These are phyloP conservation scores for Hypoxylon sp. DNA, from an alignment of 2,329 filamentous ascomycete species.

Conservation along the genomic window DNA sequence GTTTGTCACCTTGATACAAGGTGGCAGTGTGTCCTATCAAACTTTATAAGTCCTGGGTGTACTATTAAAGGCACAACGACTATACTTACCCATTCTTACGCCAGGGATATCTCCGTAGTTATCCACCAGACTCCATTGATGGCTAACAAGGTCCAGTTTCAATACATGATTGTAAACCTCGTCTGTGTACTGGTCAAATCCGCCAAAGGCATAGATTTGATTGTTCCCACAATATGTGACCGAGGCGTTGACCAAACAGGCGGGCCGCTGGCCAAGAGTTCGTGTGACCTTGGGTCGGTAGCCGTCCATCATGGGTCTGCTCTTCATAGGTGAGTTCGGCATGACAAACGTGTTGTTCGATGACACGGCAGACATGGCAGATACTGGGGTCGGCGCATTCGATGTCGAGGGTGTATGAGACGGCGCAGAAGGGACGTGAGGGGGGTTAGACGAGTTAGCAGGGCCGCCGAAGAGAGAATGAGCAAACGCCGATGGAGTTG, in stretches of 20 bases:
- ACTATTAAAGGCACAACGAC: conserved; percentile 19
- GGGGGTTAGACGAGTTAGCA: conserved; percentile 38
- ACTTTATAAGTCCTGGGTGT: conserved; percentile 12
- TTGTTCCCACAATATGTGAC: conserved; percentile 99
- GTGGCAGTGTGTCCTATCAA: conserved; percentile 88
- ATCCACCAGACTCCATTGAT: conserved; percentile 95
- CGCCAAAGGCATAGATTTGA: conserved; percentile 97
- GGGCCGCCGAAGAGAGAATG: conserved; percentile 54
- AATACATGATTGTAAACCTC: conserved; percentile 99
- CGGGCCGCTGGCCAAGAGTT: conserved; percentile 83
- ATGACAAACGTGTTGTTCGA: conserved; percentile 88
- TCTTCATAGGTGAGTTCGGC: conserved; percentile 84
- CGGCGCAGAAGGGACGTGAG: conserved; percentile 46
- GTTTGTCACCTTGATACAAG: conserved; percentile 91
- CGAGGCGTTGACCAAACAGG: conserved; percentile 96
- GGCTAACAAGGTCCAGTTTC: conserved; percentile 84
- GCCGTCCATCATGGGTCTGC: conserved; percentile 73
- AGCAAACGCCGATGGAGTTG: conserved; percentile 43
- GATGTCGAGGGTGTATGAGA: conserved; percentile 54
- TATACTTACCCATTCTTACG: conserved; percentile 86
- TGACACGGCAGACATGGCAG: conserved; percentile 65
- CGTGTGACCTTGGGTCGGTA: conserved; percentile 88
- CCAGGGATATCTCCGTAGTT: conserved; percentile 99
- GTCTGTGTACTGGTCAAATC: conserved; percentile 98
- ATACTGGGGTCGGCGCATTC: conserved; percentile 60